A percentile compares a stretch with the other conserved stretches of the same genome.
Conservation (phyloP, 148 eudicot species). For the Tetragonia tetragonoides region DNA sequence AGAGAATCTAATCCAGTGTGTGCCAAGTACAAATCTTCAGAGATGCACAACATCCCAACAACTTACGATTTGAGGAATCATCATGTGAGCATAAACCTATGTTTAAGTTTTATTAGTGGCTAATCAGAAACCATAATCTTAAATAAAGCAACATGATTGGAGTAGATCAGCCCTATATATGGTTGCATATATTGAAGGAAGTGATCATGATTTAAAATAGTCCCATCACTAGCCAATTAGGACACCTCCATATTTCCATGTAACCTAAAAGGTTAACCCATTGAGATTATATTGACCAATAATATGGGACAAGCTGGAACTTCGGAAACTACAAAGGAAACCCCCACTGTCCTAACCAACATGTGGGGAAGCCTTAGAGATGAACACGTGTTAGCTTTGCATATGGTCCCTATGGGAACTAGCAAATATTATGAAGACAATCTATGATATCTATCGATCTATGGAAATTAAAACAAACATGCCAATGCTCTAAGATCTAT, state of each 20-base stretch:
- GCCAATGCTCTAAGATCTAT: constrained; percentile 32
- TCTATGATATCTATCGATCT: background rate
- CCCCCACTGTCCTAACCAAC: constrained; percentile 23
- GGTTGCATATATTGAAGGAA: background rate
- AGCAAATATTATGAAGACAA: background rate
- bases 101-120: background rate
- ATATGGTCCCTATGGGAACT: constrained; percentile 19
- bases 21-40: constrained; percentile 25
- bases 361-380: constrained; percentile 29
- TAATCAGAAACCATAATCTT: constrained; percentile 10
- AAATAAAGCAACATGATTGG: constrained; percentile 27
- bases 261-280: background rate
- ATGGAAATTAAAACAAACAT: constrained; percentile 28
- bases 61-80: constrained; percentile 31
- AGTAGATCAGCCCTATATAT: background rate
- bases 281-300: constrained; percentile 18
- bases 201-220: background rate
- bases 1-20: constrained; percentile 30
- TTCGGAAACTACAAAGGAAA: constrained; percentile 33
- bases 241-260: background rate
- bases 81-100: constrained; percentile 15
- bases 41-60: constrained; percentile 30
- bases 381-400: constrained; percentile 22
- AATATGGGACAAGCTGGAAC: constrained; percentile 19
- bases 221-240: constrained; percentile 13